Percentiles rank a stretch among this genome's conserved stretches.
Evolutionary conservation across 1,139 yeast genomes (phyloP).

Genomic region (Yamadazyma diospyri): DNA sequence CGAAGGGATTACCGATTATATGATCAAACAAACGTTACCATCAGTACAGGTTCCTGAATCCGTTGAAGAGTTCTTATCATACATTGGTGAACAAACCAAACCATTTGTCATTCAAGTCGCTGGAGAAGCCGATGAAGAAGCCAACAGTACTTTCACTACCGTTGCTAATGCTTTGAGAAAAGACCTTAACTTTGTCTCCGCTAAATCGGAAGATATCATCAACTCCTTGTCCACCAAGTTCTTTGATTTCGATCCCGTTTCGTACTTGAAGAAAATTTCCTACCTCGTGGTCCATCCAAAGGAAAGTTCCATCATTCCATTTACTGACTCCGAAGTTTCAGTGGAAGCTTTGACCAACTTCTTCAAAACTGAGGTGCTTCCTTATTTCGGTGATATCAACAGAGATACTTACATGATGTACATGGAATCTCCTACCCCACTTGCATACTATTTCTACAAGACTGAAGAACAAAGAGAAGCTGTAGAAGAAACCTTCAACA

Average conservation of each 20-base stretch:
- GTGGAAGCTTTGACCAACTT: constrained; percentile 47
- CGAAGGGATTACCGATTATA: constrained; percentile 69
- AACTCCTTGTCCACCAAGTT: constrained; percentile 23
- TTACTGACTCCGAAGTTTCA: constrained; percentile 18
- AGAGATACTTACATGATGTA: constrained; percentile 78
- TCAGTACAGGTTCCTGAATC: constrained; percentile 58
- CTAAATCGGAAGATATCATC: constrained; percentile 38
- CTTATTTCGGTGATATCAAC: constrained; percentile 86
- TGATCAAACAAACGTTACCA: constrained; percentile 83
- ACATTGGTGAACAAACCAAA: constrained; percentile 43
- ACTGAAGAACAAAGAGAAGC: constrained; percentile 62
- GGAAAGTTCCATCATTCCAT: constrained; percentile 29
- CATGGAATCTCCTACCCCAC: constrained; percentile 69
- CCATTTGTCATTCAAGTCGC: constrained; percentile 55
- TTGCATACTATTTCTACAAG: constrained; percentile 85
- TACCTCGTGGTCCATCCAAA: constrained; percentile 39
- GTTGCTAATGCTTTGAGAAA: constrained; percentile 62
- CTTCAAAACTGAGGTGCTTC: constrained; percentile 68
- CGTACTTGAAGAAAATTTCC: constrained; percentile 23
- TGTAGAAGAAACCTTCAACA: constrained; percentile 48
- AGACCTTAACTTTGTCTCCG: constrained; percentile 56
- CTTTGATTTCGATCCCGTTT: constrained; percentile 19
- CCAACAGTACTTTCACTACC: constrained; percentile 47
- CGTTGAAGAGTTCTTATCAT: constrained; percentile 47
- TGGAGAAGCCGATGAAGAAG: constrained; percentile 27